Conservation (phyloP, 768 basidiomycete genomes). For the Nevesoporus exiguus region DNA sequence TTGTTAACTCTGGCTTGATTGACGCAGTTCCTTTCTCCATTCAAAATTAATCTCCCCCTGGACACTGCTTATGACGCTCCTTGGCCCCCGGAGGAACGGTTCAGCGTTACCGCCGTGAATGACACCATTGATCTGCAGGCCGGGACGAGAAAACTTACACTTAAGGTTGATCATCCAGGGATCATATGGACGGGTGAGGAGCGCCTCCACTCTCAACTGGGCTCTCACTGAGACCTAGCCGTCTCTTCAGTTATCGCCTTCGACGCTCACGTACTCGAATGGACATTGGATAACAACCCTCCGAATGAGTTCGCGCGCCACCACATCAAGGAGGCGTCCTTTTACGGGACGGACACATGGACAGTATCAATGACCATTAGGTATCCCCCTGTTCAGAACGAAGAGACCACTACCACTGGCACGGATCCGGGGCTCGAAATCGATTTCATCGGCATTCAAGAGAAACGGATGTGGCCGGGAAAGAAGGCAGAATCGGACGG, state of each 20-base stretch:
- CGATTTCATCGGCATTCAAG: slow-evolving; percentile 80
- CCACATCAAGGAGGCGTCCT: slow-evolving; percentile 89
- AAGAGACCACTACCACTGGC: background rate
- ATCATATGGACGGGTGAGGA: slow-evolving; percentile 80
- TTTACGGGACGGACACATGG: slow-evolving; percentile 75
- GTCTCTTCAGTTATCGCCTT: slow-evolving; percentile 69
- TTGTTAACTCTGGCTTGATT: background rate
- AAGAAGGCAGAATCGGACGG: slow-evolving; percentile 49
- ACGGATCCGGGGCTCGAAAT: slow-evolving; percentile 40
- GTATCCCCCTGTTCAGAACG: slow-evolving; percentile 30
- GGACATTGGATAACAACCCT: slow-evolving; percentile 80
- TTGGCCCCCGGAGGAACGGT: slow-evolving; percentile 40
- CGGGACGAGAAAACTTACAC: slow-evolving; percentile 66
- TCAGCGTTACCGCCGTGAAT: slow-evolving; percentile 57
- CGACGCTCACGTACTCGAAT: slow-evolving; percentile 82
- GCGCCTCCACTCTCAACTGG: background rate
- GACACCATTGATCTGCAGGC: slow-evolving; percentile 50
- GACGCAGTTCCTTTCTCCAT: slow-evolving; percentile 75
- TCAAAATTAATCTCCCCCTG: slow-evolving; percentile 66
- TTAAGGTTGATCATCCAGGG: slow-evolving; percentile 73
- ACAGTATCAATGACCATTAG: slow-evolving; percentile 68
- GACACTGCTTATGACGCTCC: slow-evolving; percentile 49
- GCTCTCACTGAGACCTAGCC: background rate
- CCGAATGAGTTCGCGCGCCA: slow-evolving; percentile 75
- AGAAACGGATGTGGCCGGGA: slow-evolving; percentile 83